These are phyloP conservation scores for Apiotrichum gracile DNA, from an alignment of 1,284 basidiomycete species.

Conservation along the genomic window DNA sequence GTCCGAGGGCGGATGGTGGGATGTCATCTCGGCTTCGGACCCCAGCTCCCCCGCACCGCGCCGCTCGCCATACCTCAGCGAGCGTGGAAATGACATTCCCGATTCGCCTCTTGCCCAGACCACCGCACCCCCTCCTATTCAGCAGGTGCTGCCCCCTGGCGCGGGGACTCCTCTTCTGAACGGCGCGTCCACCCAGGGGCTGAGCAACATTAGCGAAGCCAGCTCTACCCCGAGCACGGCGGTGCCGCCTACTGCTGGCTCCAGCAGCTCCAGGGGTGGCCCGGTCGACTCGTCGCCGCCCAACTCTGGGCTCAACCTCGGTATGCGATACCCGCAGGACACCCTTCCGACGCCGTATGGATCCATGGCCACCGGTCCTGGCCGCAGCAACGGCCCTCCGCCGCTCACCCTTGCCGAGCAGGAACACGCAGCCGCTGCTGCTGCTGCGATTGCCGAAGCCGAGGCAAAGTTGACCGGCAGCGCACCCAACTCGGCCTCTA, in stretches of 20 bases:
- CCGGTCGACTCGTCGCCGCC: too few relatives aligned
- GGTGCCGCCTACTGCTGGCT: too few relatives aligned
- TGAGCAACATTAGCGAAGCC: neutral
- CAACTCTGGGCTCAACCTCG: neutral
- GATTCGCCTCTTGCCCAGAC: neutral
- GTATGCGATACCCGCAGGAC: neutral
- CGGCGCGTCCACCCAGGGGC: neutral
- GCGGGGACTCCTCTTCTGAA: neutral
- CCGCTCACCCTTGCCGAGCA: neutral
- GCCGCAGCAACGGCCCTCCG: neutral
- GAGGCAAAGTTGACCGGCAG: neutral
- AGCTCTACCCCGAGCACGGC: neutral
- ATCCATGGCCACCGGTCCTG: neutral
- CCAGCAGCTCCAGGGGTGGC: too few relatives aligned
- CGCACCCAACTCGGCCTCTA: neutral
- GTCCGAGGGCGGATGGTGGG: constrained; percentile 29
- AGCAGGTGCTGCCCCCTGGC: constrained; percentile 1
- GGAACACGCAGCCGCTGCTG: neutral
- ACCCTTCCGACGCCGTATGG: neutral
- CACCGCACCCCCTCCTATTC: constrained; percentile 1
- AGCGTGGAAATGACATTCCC: neutral
- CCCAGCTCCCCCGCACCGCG: neutral
- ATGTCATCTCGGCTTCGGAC: constrained; percentile 33
- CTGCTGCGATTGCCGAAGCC: neutral
- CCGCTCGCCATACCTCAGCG: neutral